Evolutionary conservation across 2,329 filamentous ascomycete species (phyloP).

Genomic region (Dactylellina cionopaga): DNA sequence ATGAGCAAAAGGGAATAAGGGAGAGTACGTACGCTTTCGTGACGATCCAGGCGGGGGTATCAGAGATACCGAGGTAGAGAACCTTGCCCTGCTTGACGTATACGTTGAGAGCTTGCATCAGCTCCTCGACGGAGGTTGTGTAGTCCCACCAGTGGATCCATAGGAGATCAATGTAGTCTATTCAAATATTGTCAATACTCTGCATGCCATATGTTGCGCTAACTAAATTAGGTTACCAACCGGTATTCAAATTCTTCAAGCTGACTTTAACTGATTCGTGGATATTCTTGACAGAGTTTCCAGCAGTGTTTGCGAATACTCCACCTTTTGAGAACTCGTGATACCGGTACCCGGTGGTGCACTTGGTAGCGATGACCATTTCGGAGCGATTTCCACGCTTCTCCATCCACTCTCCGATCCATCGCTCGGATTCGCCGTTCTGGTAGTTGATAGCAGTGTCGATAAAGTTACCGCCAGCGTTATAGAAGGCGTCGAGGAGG

Average conservation of each 20-base stretch:
- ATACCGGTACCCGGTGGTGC: slow-evolving; percentile 68
- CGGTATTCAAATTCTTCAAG: slow-evolving; percentile 67
- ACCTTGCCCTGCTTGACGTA: slow-evolving; percentile 72
- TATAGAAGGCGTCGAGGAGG: slow-evolving; percentile 74
- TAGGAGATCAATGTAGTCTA: slow-evolving; percentile 74
- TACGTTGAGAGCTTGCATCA: slow-evolving; percentile 75
- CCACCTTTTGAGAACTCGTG: slow-evolving; percentile 62
- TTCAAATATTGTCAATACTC: slow-evolving; percentile 58
- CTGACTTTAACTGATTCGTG: slow-evolving; percentile 68
- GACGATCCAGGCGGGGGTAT: slow-evolving; percentile 76
- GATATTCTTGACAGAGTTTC: slow-evolving; percentile 72
- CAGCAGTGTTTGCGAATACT: slow-evolving; percentile 67
- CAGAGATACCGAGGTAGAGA: slow-evolving; percentile 73
- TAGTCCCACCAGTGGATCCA: slow-evolving; percentile 76
- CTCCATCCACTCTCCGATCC: slow-evolving; percentile 78
- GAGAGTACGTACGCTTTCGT: slow-evolving; percentile 64
- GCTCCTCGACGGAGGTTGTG: slow-evolving; percentile 71
- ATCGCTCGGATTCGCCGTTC: slow-evolving; percentile 70
- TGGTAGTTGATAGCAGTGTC: slow-evolving; percentile 78
- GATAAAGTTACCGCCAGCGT: slow-evolving; percentile 77
- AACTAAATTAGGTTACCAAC: background rate
- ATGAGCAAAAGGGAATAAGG: background rate
- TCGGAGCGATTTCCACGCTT: slow-evolving; percentile 72
- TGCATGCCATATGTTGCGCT: background rate
- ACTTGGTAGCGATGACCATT: slow-evolving; percentile 78